Conservation (phyloP, 2,329 filamentous ascomycete species). For the Coleophoma cylindrospora region DNA sequence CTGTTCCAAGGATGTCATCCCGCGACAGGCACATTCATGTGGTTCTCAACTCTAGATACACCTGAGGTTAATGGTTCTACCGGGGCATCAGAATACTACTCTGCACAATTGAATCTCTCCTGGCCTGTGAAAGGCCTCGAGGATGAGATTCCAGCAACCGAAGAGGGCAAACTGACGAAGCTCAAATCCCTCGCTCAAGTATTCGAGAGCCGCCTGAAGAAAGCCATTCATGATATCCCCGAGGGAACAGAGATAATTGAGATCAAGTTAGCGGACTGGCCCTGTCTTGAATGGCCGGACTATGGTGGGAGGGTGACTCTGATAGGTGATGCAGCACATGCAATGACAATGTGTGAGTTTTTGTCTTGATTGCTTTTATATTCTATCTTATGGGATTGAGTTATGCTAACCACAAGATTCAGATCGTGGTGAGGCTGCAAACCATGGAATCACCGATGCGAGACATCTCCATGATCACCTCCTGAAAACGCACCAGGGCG, state of each 20-base stretch:
- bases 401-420: constrained; percentile 1
- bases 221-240: constrained; percentile 35
- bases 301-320: constrained; percentile 36
- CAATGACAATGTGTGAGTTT: constrained; percentile 54
- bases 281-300: constrained; percentile 29
- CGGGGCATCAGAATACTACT: constrained; percentile 8
- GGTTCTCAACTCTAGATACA: constrained; percentile 28
- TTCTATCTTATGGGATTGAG: not conserved
- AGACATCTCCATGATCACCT: constrained; percentile 33
- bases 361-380: not conserved
- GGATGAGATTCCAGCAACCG: constrained; percentile 34
- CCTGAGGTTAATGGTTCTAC: constrained; percentile 12
- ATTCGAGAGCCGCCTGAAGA: constrained; percentile 45
- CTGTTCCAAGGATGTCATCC: constrained; percentile 51
- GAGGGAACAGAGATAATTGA: constrained; percentile 35
- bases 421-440: constrained; percentile 54
- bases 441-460: constrained; percentile 50
- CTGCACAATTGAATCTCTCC: constrained; percentile 24
- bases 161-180: constrained; percentile 32
- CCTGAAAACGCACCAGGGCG: constrained; percentile 9
- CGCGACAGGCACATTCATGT: constrained; percentile 44
- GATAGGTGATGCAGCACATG: constrained; percentile 50
- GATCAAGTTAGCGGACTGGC: constrained; percentile 45
- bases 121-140: constrained; percentile 35
- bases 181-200: constrained; percentile 37